Conservation (phyloP, 1,284 basidiomycete genomes). For the Apiotrichum porosum region DNA sequence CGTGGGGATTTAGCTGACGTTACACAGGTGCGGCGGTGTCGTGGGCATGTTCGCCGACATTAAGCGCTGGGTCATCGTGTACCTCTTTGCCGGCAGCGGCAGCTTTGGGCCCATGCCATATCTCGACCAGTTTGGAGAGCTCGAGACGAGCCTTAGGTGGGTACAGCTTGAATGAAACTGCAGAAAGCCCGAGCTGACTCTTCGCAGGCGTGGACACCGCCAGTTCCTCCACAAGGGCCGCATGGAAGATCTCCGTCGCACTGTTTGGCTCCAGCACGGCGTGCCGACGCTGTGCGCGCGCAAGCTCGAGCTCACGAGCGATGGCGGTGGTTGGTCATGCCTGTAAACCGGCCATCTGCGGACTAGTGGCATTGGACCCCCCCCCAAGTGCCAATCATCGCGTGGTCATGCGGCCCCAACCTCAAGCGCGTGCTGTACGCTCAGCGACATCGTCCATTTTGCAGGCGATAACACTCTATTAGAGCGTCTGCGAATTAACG, state of each 20-base stretch:
- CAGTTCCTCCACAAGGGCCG: constrained; percentile 81
- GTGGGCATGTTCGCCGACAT: constrained; percentile 88
- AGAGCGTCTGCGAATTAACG: too few relatives aligned
- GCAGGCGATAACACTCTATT: too few relatives aligned
- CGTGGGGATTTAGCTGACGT: background rate
- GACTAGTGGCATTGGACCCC: too few relatives aligned
- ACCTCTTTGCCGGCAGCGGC: constrained; percentile 83
- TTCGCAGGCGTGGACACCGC: constrained; percentile 73
- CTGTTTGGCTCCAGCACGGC: constrained; percentile 75
- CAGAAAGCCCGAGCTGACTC: too few relatives aligned
- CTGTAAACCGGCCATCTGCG: constrained; percentile 57
- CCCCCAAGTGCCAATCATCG: too few relatives aligned
- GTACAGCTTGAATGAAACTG: too few relatives aligned
- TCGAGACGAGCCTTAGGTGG: constrained; percentile 86
- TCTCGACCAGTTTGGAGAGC: constrained; percentile 89
- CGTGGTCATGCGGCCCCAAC: too few relatives aligned
- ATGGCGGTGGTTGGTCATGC: constrained; percentile 88
- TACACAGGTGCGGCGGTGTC: constrained; percentile 81
- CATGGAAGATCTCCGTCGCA: constrained; percentile 87
- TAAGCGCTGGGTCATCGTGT: constrained; percentile 87
- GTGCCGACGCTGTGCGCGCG: constrained; percentile 87
- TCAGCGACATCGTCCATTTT: too few relatives aligned
- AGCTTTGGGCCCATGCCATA: constrained; percentile 87
- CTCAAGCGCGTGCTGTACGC: too few relatives aligned
- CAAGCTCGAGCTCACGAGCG: constrained; percentile 80